Base-by-base conservation (phyloP, 73 alveolate species). In the Tetrahymena borealis region DNA sequence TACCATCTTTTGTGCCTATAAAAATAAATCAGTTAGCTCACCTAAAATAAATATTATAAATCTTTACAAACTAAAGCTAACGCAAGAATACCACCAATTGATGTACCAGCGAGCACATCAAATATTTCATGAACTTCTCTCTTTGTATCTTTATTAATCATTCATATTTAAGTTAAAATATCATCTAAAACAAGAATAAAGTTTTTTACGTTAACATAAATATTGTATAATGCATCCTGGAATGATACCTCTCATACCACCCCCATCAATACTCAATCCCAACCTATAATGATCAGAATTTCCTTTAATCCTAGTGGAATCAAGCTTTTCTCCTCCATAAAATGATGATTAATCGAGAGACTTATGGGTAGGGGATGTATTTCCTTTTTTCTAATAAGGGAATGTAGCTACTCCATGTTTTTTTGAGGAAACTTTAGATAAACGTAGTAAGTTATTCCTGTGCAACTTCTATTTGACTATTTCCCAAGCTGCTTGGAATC, bases 221-320 rank as follows among this genome's bases (percentile, higher is more conserved):
- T 92, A 92, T 32, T 92, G 41, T 4, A 92, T 38, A 0, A 92
- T 92, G 11, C 92, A 78, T 24, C 92, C 95, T 33, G 95, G 95
- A 6, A 92, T 77, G 18, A 92, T 31, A 31, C 95, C 95, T 92
- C 95, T 92, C 92, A 92, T 92, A 38, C 95, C 95, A 24, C 95
- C 95, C 15, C 95, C 95, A 92, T 92, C 95, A 12, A 92, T 77
- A 31, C 92, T 78, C 37, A 92, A 78, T 9, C 95, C 95, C 28
- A 90, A 78, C 32, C 90, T 39, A 41, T 91, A 60, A 12, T 92
- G 90, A 20, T 60, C 85, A 60, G 85, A 60, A 1, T 11, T 60
- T 60, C 85, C 85, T 20, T 60, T 60, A 60, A 60, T 60, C 28
- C 85, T 60, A 24, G 85, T 60, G 5, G 85, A 60, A n/a, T 60